Percentiles rank a stretch among this genome's conserved stretches.
phyloP scores from a whole-genome alignment of 169 alveolate genomes.

The Cryptosporidium parvum region DNA sequence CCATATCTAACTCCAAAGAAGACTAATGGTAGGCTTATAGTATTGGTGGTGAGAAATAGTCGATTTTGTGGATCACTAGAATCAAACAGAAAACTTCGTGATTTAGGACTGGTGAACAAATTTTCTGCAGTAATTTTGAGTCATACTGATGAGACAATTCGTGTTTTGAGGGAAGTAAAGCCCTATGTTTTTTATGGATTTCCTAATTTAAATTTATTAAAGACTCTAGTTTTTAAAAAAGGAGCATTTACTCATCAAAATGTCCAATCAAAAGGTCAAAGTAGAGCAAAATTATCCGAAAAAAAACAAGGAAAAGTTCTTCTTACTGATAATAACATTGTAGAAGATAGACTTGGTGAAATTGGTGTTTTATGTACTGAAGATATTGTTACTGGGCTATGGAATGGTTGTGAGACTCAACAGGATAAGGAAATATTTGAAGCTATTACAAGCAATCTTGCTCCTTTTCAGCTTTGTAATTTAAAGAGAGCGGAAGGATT shows the following conservation, averaged over 20 bases:
- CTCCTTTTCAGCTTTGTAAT: conserved; percentile 74
- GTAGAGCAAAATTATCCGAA: not conserved
- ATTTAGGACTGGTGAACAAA: conserved; percentile 20
- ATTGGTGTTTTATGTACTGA: conserved; percentile 82
- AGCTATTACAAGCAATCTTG: conserved; percentile 26
- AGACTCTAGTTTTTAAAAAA: conserved; percentile 29
- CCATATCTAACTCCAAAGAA: conserved; percentile 70
- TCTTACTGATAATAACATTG: conserved; percentile 81
- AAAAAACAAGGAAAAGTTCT: conserved; percentile 24
- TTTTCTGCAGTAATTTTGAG: conserved; percentile 55
- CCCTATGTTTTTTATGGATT: conserved; percentile 71
- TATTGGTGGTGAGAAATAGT: conserved; percentile 64
- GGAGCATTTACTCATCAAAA: conserved; percentile 42
- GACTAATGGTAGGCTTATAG: conserved; percentile 37
- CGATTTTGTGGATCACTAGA: conserved; percentile 60
- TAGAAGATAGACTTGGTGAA: conserved; percentile 82
- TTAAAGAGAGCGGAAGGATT: conserved; percentile 77
- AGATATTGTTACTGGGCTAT: conserved; percentile 78
- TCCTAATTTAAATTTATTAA: conserved; percentile 35
- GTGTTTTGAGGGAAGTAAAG: conserved; percentile 28
- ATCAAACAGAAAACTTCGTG: conserved; percentile 34
- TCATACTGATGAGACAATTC: conserved; percentile 42
- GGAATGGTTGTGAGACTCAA: conserved; percentile 69
- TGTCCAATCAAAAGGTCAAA: not conserved
- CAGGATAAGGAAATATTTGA: conserved; percentile 27